Evolutionary conservation across 345 rosid species (phyloP), one percentile per base, ranked within the genome.

Genomic region (Ceriops zippeliana): DNA sequence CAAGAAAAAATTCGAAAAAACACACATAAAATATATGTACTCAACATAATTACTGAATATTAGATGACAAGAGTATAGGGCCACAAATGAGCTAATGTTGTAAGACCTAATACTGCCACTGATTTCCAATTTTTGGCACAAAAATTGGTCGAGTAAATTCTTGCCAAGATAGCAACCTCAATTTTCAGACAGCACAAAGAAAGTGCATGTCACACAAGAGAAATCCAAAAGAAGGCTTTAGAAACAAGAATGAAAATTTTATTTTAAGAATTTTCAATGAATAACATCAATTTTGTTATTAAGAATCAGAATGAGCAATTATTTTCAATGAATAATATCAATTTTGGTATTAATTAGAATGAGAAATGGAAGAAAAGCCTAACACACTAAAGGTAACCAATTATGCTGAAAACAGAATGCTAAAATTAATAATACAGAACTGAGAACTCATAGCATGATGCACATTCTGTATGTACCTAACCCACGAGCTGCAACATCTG

Each of bases 401-500:
- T 46, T 24, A 19, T 53, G 72, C 51, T 24, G 57, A 52, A 52
- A 21, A 30, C 16, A 7, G 60, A n/a, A 57, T 11, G 22, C 68
- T 49, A 11, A 66, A 24, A 63, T 68, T 22, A 66, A 27, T 17
- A 66, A 59, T 24, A 42, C 24, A 72, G 34, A 46, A 53, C 20
- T 7, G 47, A 38, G 49, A 46, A 52, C 27, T 20, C 16, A 46
- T 49, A 21, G 15, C 35, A 19, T 13, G n/a, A 17, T 2, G 26
- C 69, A 31, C 21, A 53, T 5, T 42, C 34, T 16, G 31, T 46
- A 30, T 52, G 65, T 82, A 96, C 99, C 99, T 87, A 96, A 76
- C 68, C 99, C 99, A 77, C 99, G 98, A 75, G 99, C 99, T 56
- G 98, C 99, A 10, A 96, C 99, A 70, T 96, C 99, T n/a, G 99